Percentiles rank a stretch among this genome's conserved stretches.
These are phyloP conservation scores for Gelatoporia subvermispora DNA, from an alignment of 768 basidiomycete species.

Conservation along the genomic window DNA sequence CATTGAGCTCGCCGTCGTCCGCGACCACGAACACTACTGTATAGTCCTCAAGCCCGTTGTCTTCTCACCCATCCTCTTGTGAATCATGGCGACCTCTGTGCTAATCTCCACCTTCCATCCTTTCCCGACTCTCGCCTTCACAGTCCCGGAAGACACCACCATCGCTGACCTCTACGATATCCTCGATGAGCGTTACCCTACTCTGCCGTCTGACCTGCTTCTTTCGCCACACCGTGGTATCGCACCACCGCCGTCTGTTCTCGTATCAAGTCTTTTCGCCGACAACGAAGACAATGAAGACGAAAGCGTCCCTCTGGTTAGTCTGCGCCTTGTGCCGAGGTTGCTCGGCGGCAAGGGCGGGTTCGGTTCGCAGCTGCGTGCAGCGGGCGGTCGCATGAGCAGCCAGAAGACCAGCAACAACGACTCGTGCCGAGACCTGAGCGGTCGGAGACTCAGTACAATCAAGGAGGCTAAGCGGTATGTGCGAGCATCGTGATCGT, in stretches of 20 bases:
- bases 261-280: constrained; percentile 32
- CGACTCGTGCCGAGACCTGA: constrained; percentile 91
- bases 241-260: constrained; percentile 22
- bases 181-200: constrained; percentile 41
- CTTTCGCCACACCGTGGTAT: constrained; percentile 38
- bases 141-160: constrained; percentile 35
- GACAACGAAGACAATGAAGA: constrained; percentile 17
- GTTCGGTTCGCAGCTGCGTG: constrained; percentile 93
- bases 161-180: constrained; percentile 38
- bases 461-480: constrained; percentile 96
- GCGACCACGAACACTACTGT: neutral
- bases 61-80: too few species aligned
- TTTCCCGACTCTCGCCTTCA: constrained; percentile 50
- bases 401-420: constrained; percentile 94
- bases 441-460: constrained; percentile 83
- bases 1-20: neutral
- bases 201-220: constrained; percentile 40
- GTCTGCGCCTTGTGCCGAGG: constrained; percentile 68
- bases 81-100: constrained; percentile 44
- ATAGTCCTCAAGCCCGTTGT: neutral
- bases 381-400: constrained; percentile 97
- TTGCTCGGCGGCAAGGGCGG: constrained; percentile 93
- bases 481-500: constrained; percentile 19
- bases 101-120: constrained; percentile 59
- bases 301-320: constrained; percentile 38